Percentiles rank a stretch among this genome's conserved stretches.
These are phyloP conservation scores for Phytophthora cryptogea DNA, from an alignment of 352 stramenopile species.

Conservation along the genomic window DNA sequence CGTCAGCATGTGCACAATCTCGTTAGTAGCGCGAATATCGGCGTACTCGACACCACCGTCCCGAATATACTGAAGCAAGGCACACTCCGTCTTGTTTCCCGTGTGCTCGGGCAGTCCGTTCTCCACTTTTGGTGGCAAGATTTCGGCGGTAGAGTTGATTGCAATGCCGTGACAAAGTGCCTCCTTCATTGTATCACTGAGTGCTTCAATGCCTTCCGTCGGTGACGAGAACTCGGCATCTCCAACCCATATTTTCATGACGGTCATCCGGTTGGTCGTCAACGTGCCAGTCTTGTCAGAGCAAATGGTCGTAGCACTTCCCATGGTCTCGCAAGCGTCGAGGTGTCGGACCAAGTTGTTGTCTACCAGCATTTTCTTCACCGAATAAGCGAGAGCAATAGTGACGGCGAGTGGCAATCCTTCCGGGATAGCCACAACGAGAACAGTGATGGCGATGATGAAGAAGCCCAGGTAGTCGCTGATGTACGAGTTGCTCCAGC, in stretches of 20 bases:
- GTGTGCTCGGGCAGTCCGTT: constrained; percentile 2
- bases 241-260: constrained; percentile 68
- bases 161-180: constrained; percentile 30
- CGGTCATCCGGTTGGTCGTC: constrained; percentile 95
- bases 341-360: constrained; percentile 79
- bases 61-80: constrained; percentile 6
- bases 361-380: constrained; percentile 73
- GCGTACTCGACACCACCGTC: constrained; percentile 6
- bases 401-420: constrained; percentile 68
- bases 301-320: constrained; percentile 93
- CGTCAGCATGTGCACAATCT: constrained; percentile 7
- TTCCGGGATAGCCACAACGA: constrained; percentile 35
- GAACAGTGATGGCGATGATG: constrained; percentile 79
- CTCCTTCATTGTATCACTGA: constrained; percentile 20
- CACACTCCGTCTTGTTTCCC: constrained; percentile 9
- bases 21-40: constrained; percentile 2
- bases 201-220: constrained; percentile 2
- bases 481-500: constrained; percentile 39
- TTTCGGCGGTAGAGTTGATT: constrained; percentile 41
- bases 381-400: constrained; percentile 75
- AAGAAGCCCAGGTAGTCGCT: constrained; percentile 60
- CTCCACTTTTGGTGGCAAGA: constrained; percentile 1
- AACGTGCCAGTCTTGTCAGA: constrained; percentile 94
- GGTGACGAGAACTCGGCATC: constrained; percentile 34
- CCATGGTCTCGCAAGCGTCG: constrained; percentile 85